Conservation (phyloP, 2,329 filamentous ascomycete species). For the Fusarium sp. region DNA sequence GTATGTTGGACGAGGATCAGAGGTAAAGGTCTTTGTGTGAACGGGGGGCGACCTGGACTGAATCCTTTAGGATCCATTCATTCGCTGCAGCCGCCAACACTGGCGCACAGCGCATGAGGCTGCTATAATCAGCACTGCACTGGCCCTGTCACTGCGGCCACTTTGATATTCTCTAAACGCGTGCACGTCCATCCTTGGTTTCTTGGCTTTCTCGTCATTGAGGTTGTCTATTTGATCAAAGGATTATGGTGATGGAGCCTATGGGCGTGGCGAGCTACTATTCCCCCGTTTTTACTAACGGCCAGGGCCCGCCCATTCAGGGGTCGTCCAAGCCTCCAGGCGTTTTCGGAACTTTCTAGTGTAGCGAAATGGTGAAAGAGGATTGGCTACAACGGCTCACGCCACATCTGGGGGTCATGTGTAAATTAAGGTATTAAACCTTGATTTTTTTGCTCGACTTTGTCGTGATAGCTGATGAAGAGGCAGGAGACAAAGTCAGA, state of each 20-base stretch:
- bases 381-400: slow-evolving; percentile 30
- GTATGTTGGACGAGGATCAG: slow-evolving; percentile 36
- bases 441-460: neutral
- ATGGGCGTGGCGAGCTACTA: neutral
- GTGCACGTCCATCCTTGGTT: slow-evolving; percentile 17
- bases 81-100: neutral
- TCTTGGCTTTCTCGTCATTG: slow-evolving; percentile 8
- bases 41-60: slow-evolving; percentile 25
- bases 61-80: slow-evolving; percentile 9
- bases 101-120: neutral
- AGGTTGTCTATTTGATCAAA: slow-evolving; percentile 24
- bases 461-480: neutral
- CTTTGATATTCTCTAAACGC: slow-evolving; percentile 2
- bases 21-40: slow-evolving; percentile 40
- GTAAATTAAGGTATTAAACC: neutral
- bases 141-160: slow-evolving; percentile 1
- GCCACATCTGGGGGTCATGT: slow-evolving; percentile 21
- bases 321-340: slow-evolving; percentile 27
- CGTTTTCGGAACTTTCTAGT: slow-evolving; percentile 26
- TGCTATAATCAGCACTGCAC: slow-evolving; percentile 2
- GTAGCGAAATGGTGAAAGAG: slow-evolving; percentile 36
- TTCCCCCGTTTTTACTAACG: slow-evolving; percentile 6
- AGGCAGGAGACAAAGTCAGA: neutral
- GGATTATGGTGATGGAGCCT: slow-evolving; percentile 26
- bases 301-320: slow-evolving; percentile 16